Evolutionary conservation across 106 monocot genomes (phyloP), one percentile per base, ranked within the genome.

Genomic region (Amphibolis antarctica): DNA sequence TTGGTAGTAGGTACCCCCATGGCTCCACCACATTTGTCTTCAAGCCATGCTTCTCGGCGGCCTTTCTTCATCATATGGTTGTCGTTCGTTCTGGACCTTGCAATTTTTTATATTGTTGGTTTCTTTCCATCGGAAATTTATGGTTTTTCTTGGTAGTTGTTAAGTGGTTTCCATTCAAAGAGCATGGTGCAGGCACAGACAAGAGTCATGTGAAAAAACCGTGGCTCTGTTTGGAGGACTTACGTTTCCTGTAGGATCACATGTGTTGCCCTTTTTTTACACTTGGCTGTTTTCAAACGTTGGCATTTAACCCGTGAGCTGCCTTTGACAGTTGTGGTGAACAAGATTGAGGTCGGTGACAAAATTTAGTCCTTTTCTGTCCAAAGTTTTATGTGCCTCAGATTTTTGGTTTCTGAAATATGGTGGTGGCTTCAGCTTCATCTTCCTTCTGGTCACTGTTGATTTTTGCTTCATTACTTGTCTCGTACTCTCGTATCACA

Each of bases 201-300:
- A n/a, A n/a, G n/a, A n/a, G 15, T 63, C 45, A 63, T 46, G 63
- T 46, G 63, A 63, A 19, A n/a, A 61, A 61, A 61, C n/a, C 36
- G 44, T 44, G 21, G 1, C 18, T n/a, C 1, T 61, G 61, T 61
- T 42, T 61, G 61, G 19, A 42, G 42, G 24, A 47, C 18, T 21
- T 44, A 63, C 27, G 44, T 63, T 9, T 46, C 26, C 18, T 25
- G 25, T 7, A 46, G 22, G 10, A 23, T 63, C 46, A 63, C 63
- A 63, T 63, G 63, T 45, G 44, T 15, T 63, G 47, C 44, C 25
- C 27, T 1, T 61, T 1, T 21, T 58, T 58, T 28, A 12, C 28
- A 58, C 58, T 28, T 30, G 5, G 17, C 17, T 12, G 42, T 61
- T 42, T 0, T 61, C 43, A 61, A 42, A 21, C 29, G 5, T 29